These are phyloP conservation scores for Globisporangium lucens DNA, from an alignment of 352 stramenopile species.

Conservation along the genomic window DNA sequence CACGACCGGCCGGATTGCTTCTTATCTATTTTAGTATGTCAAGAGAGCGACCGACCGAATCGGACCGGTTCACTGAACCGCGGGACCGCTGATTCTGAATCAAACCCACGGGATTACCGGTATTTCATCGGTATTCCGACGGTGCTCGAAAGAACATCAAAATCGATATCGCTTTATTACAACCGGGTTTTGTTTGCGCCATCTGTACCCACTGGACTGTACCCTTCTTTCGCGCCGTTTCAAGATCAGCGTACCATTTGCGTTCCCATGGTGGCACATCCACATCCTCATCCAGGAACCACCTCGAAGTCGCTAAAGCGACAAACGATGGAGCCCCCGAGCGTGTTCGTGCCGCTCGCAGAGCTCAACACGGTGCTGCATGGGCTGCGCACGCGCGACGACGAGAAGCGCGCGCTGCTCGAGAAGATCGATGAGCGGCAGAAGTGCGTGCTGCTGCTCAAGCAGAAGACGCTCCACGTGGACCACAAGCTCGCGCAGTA, in stretches of 20 bases:
- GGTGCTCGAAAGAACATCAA: too few relatives aligned
- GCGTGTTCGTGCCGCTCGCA: slow-evolving; percentile 41
- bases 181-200: too few relatives aligned
- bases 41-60: slow-evolving; percentile 9
- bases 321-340: not conserved
- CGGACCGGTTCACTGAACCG: slow-evolving; percentile 18
- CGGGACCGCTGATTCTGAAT: slow-evolving; percentile 10
- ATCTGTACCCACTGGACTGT: too few relatives aligned
- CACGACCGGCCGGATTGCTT: slow-evolving; percentile 4
- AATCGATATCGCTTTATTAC: too few relatives aligned
- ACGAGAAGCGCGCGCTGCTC: slow-evolving; percentile 36
- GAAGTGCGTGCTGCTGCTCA: slow-evolving; percentile 35
- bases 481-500: slow-evolving; percentile 47
- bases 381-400: slow-evolving; percentile 30
- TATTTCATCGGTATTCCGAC: not conserved
- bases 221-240: slow-evolving; percentile 1
- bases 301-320: not conserved
- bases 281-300: not conserved
- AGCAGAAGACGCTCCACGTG: slow-evolving; percentile 34
- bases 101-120: slow-evolving; percentile 18
- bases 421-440: slow-evolving; percentile 33
- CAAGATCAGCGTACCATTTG: not conserved
- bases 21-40: not conserved
- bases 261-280: not conserved
- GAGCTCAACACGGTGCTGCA: slow-evolving; percentile 38